Percentiles rank a stretch among this genome's conserved stretches.
phyloP scores from a whole-genome alignment of 176 grass and related monocot genomes.

The Musa troglodytarum region DNA sequence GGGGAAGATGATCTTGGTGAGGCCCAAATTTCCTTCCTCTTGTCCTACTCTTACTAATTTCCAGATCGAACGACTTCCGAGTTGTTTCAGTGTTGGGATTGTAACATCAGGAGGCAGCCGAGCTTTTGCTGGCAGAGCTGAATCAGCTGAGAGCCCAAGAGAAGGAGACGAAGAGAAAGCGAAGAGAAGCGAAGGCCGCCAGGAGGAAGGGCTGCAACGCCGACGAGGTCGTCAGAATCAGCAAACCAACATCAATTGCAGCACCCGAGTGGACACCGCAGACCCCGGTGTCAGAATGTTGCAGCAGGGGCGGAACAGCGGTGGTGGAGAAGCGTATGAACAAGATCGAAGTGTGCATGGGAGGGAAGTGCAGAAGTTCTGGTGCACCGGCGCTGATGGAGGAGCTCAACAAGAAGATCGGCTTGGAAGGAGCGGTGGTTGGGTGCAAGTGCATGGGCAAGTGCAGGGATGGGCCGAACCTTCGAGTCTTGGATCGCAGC shows the following conservation, averaged over 20 bases:
- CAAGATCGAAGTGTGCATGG: constrained; percentile 71
- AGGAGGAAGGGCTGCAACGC: constrained; percentile 30
- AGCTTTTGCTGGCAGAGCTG: constrained; percentile 46
- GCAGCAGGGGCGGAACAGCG: background rate
- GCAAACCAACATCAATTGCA: background rate
- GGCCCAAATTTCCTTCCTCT: background rate
- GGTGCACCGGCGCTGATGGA: constrained; percentile 45
- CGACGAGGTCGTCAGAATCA: constrained; percentile 29
- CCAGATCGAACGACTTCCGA: background rate
- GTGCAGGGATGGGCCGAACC: constrained; percentile 55
- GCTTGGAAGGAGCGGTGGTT: background rate
- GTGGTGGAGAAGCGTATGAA: background rate
- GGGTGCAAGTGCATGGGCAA: constrained; percentile 90
- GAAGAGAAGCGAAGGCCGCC: constrained; percentile 30
- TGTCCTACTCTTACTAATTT: background rate
- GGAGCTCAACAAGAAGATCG: constrained; percentile 45
- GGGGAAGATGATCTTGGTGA: constrained; percentile 30
- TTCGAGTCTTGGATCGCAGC: constrained; percentile 18
- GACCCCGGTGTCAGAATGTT: background rate
- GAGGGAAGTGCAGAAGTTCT: constrained; percentile 68
- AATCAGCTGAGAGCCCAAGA: constrained; percentile 46
- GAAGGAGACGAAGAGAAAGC: constrained; percentile 27
- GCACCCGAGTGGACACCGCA: no score
- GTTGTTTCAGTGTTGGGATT: background rate
- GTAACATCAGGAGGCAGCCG: constrained; percentile 39